Evolutionary conservation across 108 stramenopile genomes (phyloP).

Genomic region (Skeletonema grethae): DNA sequence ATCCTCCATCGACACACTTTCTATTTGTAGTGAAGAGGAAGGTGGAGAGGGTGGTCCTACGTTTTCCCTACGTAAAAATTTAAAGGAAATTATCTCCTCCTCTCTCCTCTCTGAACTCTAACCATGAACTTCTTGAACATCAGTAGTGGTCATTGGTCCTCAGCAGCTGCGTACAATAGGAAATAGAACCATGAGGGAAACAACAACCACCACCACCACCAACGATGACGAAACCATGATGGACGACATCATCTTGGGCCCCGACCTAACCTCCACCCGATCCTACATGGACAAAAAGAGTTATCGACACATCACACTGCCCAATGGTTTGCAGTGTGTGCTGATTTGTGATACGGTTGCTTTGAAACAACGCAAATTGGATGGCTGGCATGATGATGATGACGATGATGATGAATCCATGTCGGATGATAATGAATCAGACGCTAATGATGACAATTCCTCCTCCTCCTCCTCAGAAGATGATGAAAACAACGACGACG

Average conservation of each 20-base stretch:
- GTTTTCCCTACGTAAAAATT: no score
- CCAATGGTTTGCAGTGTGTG: constrained; percentile 81
- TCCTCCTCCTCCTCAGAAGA: neutral
- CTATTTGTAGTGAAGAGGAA: no score
- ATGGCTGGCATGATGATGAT: constrained; percentile 48
- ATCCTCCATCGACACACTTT: no score
- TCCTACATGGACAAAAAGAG: constrained; percentile 70
- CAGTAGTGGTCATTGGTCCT: no score
- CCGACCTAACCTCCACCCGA: constrained; percentile 42
- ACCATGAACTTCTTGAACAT: no score
- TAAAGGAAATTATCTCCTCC: no score
- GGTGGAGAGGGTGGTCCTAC: no score
- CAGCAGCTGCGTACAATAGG: no score
- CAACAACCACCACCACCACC: neutral
- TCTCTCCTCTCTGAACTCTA: no score
- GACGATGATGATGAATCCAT: constrained; percentile 13
- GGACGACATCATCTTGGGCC: constrained; percentile 20
- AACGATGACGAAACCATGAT: neutral
- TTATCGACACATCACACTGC: constrained; percentile 82
- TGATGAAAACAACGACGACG: constrained; percentile 30
- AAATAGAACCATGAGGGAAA: neutral
- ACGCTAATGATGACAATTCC: constrained; percentile 46
- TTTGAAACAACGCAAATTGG: constrained; percentile 64
- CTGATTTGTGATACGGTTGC: constrained; percentile 82
- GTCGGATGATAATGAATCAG: constrained; percentile 35